phyloP scores from a whole-genome alignment of 2,329 filamentous ascomycete species.

The Chalaropsis thielavioides region DNA sequence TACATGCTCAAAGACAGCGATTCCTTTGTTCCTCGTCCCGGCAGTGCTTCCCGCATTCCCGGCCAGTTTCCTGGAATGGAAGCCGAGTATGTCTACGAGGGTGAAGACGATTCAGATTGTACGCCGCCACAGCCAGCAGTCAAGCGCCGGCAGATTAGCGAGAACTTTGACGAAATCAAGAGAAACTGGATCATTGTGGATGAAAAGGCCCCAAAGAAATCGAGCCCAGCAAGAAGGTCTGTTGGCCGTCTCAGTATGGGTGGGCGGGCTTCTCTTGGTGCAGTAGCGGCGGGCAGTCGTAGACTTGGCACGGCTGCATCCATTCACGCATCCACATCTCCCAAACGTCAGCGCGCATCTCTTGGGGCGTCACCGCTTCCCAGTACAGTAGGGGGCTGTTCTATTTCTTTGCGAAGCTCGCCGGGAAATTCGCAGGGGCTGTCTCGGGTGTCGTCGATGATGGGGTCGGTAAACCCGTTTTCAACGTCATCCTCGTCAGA shows the following conservation, averaged over 20 bases:
- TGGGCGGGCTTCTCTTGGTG: neutral
- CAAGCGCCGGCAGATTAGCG: conserved; percentile 41
- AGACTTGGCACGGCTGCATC: conserved; percentile 18
- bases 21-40: conserved; percentile 16
- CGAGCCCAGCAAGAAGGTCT: neutral
- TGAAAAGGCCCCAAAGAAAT: conserved; percentile 21
- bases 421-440: neutral
- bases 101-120: conserved; percentile 24
- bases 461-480: neutral
- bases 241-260: neutral
- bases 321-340: conserved; percentile 17
- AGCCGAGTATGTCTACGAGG: conserved; percentile 18
- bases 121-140: conserved; percentile 33
- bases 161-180: conserved; percentile 39
- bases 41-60: conserved; percentile 16
- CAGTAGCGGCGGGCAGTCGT: neutral
- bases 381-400: neutral
- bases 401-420: neutral
- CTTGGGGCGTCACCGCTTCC: neutral
- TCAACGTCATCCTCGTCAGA: neutral
- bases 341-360: neutral
- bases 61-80: conserved; percentile 18
- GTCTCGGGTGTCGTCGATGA: neutral
- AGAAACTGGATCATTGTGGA: conserved; percentile 60
- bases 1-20: conserved; percentile 40